Base-by-base conservation (phyloP, 495 filamentous ascomycete species). In the Podospora pseudopauciseta region DNA sequence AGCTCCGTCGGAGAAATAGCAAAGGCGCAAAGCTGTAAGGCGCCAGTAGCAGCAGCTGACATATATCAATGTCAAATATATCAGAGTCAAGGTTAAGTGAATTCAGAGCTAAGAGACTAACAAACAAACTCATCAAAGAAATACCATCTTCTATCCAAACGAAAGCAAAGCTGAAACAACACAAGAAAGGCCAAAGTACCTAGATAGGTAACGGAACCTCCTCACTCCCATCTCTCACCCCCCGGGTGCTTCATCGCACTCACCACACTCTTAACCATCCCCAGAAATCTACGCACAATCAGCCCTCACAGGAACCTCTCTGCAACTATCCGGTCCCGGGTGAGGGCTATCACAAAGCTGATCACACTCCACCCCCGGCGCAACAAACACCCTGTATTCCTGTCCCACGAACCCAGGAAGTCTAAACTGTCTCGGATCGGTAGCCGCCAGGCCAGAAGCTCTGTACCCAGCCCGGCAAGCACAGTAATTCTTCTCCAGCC, bases 401-500 rank as follows among this genome's bases (percentile, higher is more conserved):
- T 73, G 71, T 4, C 71, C 71, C 18, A 30, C 32, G 27, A 73
- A 69, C 28, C 27, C 34, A 49, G 39, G 39, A 32, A 73, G 65
- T 16, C 71, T 19, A 61, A 73, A 73, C 67, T 73, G 71, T 11
- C 68, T 66, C 56, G 65, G 63, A 64, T 73, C 71, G 15, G 69
- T 69, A 5, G 67, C 59, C 26, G 39, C 30, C 13, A 71, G 60
- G 1, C 63, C 65, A 44, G 62, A 67, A 61, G 71, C 71, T 15
- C 71, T 64, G 65, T 69, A 73, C 0, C 71, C 71, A 15, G 71
- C 69, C 32, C 71, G 68, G 62, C 71, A 73, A 32, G 71, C 71
- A 44, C 71, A 73, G 61, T 71, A 73, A 61, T 67, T 27, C 49
- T 23, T 65, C n/a, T 44, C 32, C 9, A 26, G 20, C n/a, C 30